A percentile compares a stretch with the other conserved stretches of the same genome.
phyloP scores from a whole-genome alignment of 169 alveolate species.

The Neospora caninum region DNA sequence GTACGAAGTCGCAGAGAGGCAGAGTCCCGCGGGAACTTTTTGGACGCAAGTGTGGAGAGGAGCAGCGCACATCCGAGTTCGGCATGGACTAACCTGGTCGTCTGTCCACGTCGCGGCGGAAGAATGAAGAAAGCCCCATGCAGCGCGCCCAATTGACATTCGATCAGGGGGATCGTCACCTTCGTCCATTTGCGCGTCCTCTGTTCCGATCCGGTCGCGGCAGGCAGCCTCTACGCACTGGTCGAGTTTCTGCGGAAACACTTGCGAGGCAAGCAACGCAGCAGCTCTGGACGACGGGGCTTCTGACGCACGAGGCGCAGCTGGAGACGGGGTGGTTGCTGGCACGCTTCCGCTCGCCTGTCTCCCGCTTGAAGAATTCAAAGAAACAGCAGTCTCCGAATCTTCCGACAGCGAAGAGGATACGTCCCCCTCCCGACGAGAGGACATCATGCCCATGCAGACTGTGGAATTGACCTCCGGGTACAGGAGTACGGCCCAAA shows the following conservation, averaged over 20 bases:
- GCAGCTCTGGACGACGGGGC: neutral
- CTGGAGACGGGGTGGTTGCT: neutral
- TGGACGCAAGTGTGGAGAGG: too few relatives aligned
- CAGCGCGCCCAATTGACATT: conserved; percentile 28
- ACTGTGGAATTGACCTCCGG: too few relatives aligned
- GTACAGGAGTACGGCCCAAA: too few relatives aligned
- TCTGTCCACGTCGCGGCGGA: conserved; percentile 34
- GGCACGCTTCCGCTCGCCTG: neutral
- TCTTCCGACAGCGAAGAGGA: neutral
- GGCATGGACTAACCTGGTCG: neutral
- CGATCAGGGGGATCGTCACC: conserved; percentile 32
- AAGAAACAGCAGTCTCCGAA: neutral
- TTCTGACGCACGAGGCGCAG: neutral
- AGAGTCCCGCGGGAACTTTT: too few relatives aligned
- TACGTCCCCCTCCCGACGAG: too few relatives aligned
- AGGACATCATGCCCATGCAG: too few relatives aligned
- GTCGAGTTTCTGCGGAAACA: neutral
- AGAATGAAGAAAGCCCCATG: conserved; percentile 17
- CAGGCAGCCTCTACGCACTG: conserved; percentile 22
- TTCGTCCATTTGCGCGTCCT: neutral
- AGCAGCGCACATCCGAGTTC: too few relatives aligned
- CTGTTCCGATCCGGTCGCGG: neutral
- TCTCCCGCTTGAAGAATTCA: neutral
- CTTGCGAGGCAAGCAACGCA: neutral
- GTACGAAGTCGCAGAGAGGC: too few relatives aligned